Evolutionary conservation across 2,329 filamentous ascomycete genomes (phyloP).

Genomic region (Calonectria henricotiae): DNA sequence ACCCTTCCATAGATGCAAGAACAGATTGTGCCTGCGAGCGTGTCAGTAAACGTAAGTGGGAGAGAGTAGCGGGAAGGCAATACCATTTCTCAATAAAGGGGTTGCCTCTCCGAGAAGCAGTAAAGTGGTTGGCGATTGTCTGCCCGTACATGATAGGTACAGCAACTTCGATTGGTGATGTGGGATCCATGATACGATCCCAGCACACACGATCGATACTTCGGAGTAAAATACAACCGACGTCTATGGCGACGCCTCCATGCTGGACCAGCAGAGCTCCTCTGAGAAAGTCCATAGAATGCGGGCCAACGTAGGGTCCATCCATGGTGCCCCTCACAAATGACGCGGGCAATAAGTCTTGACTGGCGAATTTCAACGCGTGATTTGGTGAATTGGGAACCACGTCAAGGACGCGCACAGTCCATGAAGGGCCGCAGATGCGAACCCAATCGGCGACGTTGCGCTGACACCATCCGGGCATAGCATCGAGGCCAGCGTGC

Average conservation of each 20-base stretch:
- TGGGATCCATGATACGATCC: constrained; percentile 57
- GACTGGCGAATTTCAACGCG: constrained; percentile 56
- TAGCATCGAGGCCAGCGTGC: constrained; percentile 56
- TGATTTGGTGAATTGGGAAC: constrained; percentile 59
- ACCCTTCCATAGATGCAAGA: constrained; percentile 53
- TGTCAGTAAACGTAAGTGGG: constrained; percentile 11
- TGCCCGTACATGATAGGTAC: constrained; percentile 50
- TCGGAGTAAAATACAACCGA: constrained; percentile 59
- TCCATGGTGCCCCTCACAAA: constrained; percentile 57
- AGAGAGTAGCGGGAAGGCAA: not conserved
- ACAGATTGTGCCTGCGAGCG: constrained; percentile 57
- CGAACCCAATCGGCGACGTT: constrained; percentile 62
- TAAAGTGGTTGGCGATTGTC: constrained; percentile 53
- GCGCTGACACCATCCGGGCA: constrained; percentile 60
- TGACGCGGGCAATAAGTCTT: constrained; percentile 51
- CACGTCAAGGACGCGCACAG: constrained; percentile 60
- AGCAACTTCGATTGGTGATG: constrained; percentile 54
- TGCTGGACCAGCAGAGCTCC: constrained; percentile 59
- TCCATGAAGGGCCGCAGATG: constrained; percentile 59
- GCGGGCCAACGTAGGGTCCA: constrained; percentile 59
- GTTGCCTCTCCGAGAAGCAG: constrained; percentile 59
- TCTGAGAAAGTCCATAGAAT: constrained; percentile 63
- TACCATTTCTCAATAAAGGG: constrained; percentile 59
- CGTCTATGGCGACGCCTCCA: constrained; percentile 62
- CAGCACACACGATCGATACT: constrained; percentile 60